A percentile compares a stretch with the other conserved stretches of the same genome.
These are phyloP conservation scores for Phyllachora maydis DNA, from an alignment of 2,329 filamentous ascomycete species.

Conservation along the genomic window DNA sequence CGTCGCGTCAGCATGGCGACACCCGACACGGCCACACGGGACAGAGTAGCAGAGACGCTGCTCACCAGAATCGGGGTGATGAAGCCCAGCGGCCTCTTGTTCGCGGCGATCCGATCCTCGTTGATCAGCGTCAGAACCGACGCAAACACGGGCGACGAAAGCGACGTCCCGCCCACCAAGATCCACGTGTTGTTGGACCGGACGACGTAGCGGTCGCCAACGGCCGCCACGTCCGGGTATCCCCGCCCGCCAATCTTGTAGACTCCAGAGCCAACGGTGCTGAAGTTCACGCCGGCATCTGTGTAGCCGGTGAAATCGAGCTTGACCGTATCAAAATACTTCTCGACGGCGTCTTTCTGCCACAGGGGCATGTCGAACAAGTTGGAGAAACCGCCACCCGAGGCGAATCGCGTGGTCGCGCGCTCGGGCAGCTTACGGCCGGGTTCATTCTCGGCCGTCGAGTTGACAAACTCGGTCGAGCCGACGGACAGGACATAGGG, in stretches of 20 bases:
- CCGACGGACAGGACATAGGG: slow-evolving; percentile 15
- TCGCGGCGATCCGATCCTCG: slow-evolving; percentile 21
- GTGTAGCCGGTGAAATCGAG: slow-evolving; percentile 11
- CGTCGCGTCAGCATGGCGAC: neutral
- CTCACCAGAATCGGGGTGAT: slow-evolving; percentile 24
- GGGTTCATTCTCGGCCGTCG: neutral
- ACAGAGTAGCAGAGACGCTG: too few relatives aligned
- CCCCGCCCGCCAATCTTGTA: slow-evolving; percentile 21
- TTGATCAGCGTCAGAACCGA: slow-evolving; percentile 24
- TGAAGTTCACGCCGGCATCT: slow-evolving; percentile 14
- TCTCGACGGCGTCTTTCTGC: slow-evolving; percentile 8
- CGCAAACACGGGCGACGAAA: slow-evolving; percentile 22
- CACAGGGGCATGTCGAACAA: slow-evolving; percentile 10
- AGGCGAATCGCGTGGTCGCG: slow-evolving; percentile 8
- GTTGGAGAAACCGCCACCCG: slow-evolving; percentile 14
- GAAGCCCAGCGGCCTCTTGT: slow-evolving; percentile 27
- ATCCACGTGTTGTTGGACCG: slow-evolving; percentile 10
- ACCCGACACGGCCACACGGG: neutral
- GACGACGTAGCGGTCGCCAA: slow-evolving; percentile 13
- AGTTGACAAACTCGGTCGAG: slow-evolving; percentile 4
- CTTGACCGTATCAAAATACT: slow-evolving; percentile 8
- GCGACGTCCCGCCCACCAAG: slow-evolving; percentile 25
- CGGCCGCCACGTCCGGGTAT: slow-evolving; percentile 23
- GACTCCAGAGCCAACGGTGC: slow-evolving; percentile 10
- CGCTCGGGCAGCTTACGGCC: slow-evolving; percentile 5